A percentile compares a stretch with the other conserved stretches of the same genome.
Evolutionary conservation across 495 filamentous ascomycete genomes (phyloP).

Genomic region (Podospora appendiculata): DNA sequence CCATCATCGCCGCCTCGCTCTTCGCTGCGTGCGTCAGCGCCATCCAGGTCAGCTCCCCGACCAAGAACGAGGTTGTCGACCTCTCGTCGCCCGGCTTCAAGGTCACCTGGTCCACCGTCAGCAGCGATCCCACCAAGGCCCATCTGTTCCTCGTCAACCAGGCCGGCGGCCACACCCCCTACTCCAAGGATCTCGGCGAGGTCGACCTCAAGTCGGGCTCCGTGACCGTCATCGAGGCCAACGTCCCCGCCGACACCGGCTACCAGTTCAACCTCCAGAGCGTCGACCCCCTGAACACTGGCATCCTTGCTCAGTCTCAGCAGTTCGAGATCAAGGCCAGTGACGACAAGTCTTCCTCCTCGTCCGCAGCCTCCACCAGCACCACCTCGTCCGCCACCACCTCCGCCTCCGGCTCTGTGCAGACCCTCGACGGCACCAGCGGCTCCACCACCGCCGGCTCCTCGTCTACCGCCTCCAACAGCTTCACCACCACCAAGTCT

Average conservation of each 20-base stretch:
- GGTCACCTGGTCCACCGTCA: slow-evolving; percentile 19
- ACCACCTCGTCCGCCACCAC: neutral
- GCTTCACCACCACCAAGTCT: neutral
- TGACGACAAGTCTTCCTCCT: slow-evolving; percentile 1
- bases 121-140: slow-evolving; percentile 16
- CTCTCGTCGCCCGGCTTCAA: slow-evolving; percentile 10
- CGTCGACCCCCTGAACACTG: slow-evolving; percentile 13
- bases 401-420: neutral
- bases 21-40: slow-evolving; percentile 13
- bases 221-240: slow-evolving; percentile 6
- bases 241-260: slow-evolving; percentile 10
- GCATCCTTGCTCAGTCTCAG: slow-evolving; percentile 23
- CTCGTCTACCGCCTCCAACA: neutral
- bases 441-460: neutral
- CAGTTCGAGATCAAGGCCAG: slow-evolving; percentile 17
- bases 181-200: slow-evolving; percentile 19
- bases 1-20: slow-evolving; percentile 8
- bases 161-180: slow-evolving; percentile 21
- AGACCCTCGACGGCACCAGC: neutral
- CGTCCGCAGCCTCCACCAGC: neutral
- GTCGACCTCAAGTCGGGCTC: slow-evolving; percentile 17
- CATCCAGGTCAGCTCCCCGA: slow-evolving; percentile 19
- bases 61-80: slow-evolving; percentile 16
- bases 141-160: slow-evolving; percentile 25
- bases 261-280: slow-evolving; percentile 27